phyloP scores from a whole-genome alignment of 371 early-diverging fungal species.

The Mucor plumbeus region DNA sequence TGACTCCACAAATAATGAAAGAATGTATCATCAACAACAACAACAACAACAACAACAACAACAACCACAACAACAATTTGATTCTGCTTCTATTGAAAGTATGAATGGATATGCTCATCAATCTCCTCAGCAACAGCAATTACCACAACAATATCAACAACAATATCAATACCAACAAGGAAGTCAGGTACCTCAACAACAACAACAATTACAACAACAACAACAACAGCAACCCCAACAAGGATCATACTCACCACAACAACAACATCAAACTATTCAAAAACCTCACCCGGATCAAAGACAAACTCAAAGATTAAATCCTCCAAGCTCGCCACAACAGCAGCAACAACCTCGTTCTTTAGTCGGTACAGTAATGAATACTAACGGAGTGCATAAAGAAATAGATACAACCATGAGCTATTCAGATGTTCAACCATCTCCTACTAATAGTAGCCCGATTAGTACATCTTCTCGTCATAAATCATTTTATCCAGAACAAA shows the following conservation, averaged over 20 bases:
- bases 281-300: not conserved
- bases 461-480: constrained; percentile 21
- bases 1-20: constrained; percentile 6
- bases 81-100: not conserved
- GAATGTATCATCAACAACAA: not conserved
- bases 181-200: constrained; percentile 3
- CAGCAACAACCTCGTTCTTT: constrained; percentile 11
- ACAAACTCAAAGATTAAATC: constrained; percentile 2
- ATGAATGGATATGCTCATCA: not conserved
- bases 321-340: constrained; percentile 1
- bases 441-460: constrained; percentile 11
- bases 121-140: constrained; percentile 7
- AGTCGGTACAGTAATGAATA: not conserved
- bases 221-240: constrained; percentile 2
- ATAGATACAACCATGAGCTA: constrained; percentile 8
- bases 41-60: constrained; percentile 32
- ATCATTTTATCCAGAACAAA: constrained; percentile 28
- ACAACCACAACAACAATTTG: constrained; percentile 18
- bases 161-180: constrained; percentile 1
- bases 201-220: constrained; percentile 4
- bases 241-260: constrained; percentile 12
- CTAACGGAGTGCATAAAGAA: constrained; percentile 9
- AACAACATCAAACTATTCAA: not conserved
- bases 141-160: constrained; percentile 11
- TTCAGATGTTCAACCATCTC: not conserved